Base-by-base conservation (phyloP, 352 stramenopile genomes). In the Bremia lactucae region DNA sequence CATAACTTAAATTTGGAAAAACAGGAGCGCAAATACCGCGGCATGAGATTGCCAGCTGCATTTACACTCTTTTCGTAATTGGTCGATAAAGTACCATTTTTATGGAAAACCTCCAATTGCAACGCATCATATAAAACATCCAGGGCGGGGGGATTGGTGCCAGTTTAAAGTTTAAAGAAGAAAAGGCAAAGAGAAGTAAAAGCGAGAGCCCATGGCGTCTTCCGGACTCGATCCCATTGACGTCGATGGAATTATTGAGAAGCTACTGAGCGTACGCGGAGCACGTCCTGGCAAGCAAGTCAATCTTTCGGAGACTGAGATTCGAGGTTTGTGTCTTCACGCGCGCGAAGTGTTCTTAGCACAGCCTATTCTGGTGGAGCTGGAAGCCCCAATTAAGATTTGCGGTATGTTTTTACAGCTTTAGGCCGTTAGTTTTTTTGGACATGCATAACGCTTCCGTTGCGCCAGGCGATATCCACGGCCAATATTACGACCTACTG, bases 311-410 rank as follows among this genome's bases (percentile, higher is more conserved):
- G 94, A 98, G 69, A 82, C 72, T 31, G 93, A 98, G 64, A 98
- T 99, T 49, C 95, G 94, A 33, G 95, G 94, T 48, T 81, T 99
- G n/a, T 99, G 96, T 52, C 68, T 97, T 19, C 90, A 97, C 36
- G 84, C 88, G 41, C 81, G 95, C 45, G 95, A 99, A 60, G 83
- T 99, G 36, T 97, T 99, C 57, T 96, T 99, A 48, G 74, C 76
- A 24, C 96, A 99, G 66, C 96, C 96, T 4, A 98, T 99, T 65
- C 79, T 99, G 31, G 59, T 99, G 36, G 96, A 99, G 68, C 74
- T 99, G 15, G 96, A 99, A 26, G 89, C 90, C 9, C 95, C 95
- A 19, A 95, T 98, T 44, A 98, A 98, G 61, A 97, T 98, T 59
- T 87, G 72, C 25, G 96, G n/a, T n/a, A n/a, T n/a, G n/a, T n/a